Evolutionary conservation across 441 rosid species (phyloP).

Genomic region (Gossypium trilobum): DNA sequence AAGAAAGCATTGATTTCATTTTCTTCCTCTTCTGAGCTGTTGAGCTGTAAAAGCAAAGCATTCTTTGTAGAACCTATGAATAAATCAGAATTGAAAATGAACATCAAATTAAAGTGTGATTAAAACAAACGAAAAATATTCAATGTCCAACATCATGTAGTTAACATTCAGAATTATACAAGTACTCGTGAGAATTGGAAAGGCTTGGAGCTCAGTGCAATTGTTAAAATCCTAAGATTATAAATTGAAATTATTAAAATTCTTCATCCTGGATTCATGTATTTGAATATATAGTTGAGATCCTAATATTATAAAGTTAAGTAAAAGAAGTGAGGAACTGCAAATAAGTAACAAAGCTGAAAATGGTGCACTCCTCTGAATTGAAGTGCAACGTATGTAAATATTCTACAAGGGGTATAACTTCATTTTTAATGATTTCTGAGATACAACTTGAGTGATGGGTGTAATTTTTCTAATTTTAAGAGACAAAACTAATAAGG

Average conservation of each 20-base stretch:
- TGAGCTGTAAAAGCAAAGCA: slow-evolving; percentile 49
- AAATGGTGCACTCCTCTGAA: not conserved
- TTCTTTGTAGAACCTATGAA: slow-evolving; percentile 60
- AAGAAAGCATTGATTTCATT: slow-evolving; percentile 36
- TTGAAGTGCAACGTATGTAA: not conserved
- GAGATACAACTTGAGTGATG: not conserved
- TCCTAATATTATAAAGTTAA: not conserved
- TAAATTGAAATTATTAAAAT: not conserved
- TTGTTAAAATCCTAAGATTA: not conserved
- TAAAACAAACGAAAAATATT: not conserved
- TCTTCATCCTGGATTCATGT: not conserved
- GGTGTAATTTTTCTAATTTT: not conserved
- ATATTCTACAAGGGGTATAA: not conserved
- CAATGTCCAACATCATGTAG: not conserved
- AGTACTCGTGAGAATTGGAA: not conserved
- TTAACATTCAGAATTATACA: not conserved
- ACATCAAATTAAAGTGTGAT: not conserved
- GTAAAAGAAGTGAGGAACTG: not conserved
- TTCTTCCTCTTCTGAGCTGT: slow-evolving; percentile 29
- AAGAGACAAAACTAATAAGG: not conserved
- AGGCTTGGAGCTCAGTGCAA: not conserved
- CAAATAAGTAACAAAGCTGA: not conserved
- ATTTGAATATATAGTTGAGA: not conserved
- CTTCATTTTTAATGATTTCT: not conserved
- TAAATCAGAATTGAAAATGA: slow-evolving; percentile 6